phyloP scores from a whole-genome alignment of 192 early-diverging fungal genomes.

The Phlyctochytrium arcticum region DNA sequence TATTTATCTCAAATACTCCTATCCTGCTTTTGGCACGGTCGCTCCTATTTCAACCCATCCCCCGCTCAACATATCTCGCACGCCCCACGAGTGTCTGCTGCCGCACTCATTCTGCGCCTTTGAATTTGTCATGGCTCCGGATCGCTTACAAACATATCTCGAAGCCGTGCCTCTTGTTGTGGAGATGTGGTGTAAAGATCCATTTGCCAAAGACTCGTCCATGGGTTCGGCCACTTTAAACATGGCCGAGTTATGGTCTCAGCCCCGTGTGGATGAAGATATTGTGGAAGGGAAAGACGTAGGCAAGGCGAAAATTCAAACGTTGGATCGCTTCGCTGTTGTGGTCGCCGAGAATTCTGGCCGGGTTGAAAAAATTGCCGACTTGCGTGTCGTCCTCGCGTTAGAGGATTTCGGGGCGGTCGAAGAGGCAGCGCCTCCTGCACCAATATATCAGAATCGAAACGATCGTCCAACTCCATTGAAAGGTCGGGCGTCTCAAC shows the following conservation, averaged over 20 bases:
- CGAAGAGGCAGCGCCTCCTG: slow-evolving; percentile 28
- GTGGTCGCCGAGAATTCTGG: neutral
- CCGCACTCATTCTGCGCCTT: slow-evolving; percentile 47
- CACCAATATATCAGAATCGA: slow-evolving; percentile 12
- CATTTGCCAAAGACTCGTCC: slow-evolving; percentile 21
- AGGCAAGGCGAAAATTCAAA: slow-evolving; percentile 9
- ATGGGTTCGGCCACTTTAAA: slow-evolving; percentile 38
- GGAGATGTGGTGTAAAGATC: slow-evolving; percentile 40
- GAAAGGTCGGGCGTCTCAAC: neutral
- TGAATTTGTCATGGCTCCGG: slow-evolving; percentile 50
- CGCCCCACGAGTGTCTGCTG: slow-evolving; percentile 27
- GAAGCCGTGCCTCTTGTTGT: slow-evolving; percentile 47
- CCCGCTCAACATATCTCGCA: slow-evolving; percentile 10
- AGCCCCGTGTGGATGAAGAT: neutral
- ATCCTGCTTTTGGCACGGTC: slow-evolving; percentile 46
- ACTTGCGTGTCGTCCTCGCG: slow-evolving; percentile 40
- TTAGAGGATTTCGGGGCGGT: slow-evolving; percentile 54
- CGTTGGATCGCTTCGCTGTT: slow-evolving; percentile 7
- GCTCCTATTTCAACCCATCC: slow-evolving; percentile 43
- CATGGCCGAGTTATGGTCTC: slow-evolving; percentile 14
- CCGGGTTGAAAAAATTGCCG: slow-evolving; percentile 24
- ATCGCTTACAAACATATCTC: slow-evolving; percentile 37
- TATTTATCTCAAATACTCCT: slow-evolving; percentile 41
- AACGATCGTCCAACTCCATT: neutral
- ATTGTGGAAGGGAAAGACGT: neutral